Conservation (phyloP, 306 rosid species). For the Dalbergia oliveri region DNA sequence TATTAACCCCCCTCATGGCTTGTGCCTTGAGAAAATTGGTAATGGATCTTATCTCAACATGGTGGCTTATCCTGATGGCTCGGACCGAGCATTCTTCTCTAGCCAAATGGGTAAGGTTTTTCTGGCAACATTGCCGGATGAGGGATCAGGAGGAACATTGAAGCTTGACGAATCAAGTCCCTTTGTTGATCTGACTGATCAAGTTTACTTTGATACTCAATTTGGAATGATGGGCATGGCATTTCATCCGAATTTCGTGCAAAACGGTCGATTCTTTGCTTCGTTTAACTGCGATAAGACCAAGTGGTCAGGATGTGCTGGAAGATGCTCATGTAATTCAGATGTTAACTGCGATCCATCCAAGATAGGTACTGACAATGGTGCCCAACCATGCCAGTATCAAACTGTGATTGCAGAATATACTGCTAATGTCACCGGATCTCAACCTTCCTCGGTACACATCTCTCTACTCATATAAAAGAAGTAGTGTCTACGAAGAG, state of each 20-base stretch:
- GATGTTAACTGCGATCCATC: constrained; percentile 97
- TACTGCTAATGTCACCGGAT: constrained; percentile 68
- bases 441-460: constrained; percentile 78
- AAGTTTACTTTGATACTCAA: constrained; percentile 69
- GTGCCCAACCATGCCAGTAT: constrained; percentile 90
- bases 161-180: constrained; percentile 77
- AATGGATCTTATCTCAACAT: constrained; percentile 91
- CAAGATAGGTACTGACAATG: constrained; percentile 62
- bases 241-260: constrained; percentile 83
- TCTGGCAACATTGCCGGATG: constrained; percentile 80
- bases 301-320: constrained; percentile 86
- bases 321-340: constrained; percentile 94
- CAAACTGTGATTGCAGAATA: constrained; percentile 86
- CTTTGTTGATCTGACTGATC: constrained; percentile 89
- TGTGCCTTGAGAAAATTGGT: constrained; percentile 94
- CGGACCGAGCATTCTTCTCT: constrained; percentile 89
- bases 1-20: constrained; percentile 64
- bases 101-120: constrained; percentile 82
- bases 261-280: constrained; percentile 92
- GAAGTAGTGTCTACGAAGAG: neutral
- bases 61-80: constrained; percentile 96
- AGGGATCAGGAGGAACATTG: constrained; percentile 72
- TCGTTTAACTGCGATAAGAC: constrained; percentile 92
- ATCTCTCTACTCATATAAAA: constrained; percentile 31
- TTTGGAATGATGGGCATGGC: constrained; percentile 98